These are phyloP conservation scores for Wallemia ichthyophaga DNA, from an alignment of 1,284 basidiomycete genomes.

Conservation along the genomic window DNA sequence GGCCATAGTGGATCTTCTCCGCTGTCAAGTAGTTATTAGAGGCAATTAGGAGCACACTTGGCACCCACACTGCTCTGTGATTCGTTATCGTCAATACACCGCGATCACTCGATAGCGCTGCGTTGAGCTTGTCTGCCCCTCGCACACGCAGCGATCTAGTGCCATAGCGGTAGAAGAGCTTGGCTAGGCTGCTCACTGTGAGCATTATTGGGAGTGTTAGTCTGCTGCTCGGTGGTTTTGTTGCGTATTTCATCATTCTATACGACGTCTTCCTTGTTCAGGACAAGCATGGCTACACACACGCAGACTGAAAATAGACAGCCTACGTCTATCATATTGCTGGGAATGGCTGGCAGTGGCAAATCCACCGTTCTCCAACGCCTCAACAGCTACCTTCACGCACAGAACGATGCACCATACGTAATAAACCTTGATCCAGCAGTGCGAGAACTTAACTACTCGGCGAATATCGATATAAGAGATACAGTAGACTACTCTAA, in stretches of 20 bases:
- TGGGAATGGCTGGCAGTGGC: constrained; percentile 74
- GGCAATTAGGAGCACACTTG: too few species aligned
- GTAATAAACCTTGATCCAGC: constrained; percentile 95
- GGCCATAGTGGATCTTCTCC: constrained; percentile 4
- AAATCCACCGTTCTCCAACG: constrained; percentile 92
- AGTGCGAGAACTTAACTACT: constrained; percentile 62
- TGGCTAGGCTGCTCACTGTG: not conserved
- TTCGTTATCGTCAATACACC: not conserved
- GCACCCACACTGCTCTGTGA: not conserved
- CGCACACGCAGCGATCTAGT: not conserved
- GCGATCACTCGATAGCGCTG: not conserved
- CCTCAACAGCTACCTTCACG: constrained; percentile 58
- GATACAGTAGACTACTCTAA: constrained; percentile 93
- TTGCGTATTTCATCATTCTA: not conserved
- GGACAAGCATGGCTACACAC: not conserved
- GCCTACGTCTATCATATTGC: constrained; percentile 9
- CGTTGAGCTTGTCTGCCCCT: not conserved
- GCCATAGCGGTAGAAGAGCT: not conserved
- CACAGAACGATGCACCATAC: constrained; percentile 38
- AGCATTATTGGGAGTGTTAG: not conserved
- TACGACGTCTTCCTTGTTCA: not conserved
- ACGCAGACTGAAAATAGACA: not conserved
- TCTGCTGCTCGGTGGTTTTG: not conserved
- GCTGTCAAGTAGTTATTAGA: not conserved
- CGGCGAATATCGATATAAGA: constrained; percentile 88